Percentiles rank a stretch among this genome's conserved stretches.
Conservation (phyloP, 768 basidiomycete species). For the Tulasnella sp. region DNA sequence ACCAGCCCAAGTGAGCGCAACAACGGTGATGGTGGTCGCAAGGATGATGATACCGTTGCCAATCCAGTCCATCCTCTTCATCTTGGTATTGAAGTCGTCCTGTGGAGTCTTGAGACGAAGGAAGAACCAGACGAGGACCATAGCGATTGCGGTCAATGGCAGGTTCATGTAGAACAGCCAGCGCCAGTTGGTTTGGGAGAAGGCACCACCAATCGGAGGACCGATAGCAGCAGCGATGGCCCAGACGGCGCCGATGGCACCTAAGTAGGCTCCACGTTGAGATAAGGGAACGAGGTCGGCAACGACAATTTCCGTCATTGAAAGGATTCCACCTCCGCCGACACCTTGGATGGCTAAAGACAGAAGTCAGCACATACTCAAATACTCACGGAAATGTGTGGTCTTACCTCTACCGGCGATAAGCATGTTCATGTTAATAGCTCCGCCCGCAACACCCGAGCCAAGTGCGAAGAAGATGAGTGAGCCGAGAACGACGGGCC, state of each 20-base stretch:
- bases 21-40: conserved; percentile 44
- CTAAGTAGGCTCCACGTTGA: too few relatives aligned
- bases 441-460: conserved; percentile 47
- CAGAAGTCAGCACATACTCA: background rate
- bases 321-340: conserved; percentile 37
- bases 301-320: too few relatives aligned
- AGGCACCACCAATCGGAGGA: too few relatives aligned
- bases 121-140: conserved; percentile 20
- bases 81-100: conserved; percentile 27
- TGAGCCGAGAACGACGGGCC: conserved; percentile 24
- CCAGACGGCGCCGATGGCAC: too few relatives aligned
- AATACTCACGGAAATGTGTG: background rate
- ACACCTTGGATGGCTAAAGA: conserved; percentile 42
- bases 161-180: conserved; percentile 46
- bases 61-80: conserved; percentile 32
- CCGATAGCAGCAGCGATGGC: too few relatives aligned
- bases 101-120: conserved; percentile 24
- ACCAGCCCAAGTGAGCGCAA: conserved; percentile 40
- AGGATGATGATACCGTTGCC: conserved; percentile 51
- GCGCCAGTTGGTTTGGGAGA: too few relatives aligned
- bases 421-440: conserved; percentile 48
- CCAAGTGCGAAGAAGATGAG: conserved; percentile 42
- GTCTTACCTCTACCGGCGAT: conserved; percentile 46
- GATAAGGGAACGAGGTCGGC: too few relatives aligned
- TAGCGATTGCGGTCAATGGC: conserved; percentile 30